Evolutionary conservation across 306 rosid species (phyloP).

Genomic region (Cucumis melo): DNA sequence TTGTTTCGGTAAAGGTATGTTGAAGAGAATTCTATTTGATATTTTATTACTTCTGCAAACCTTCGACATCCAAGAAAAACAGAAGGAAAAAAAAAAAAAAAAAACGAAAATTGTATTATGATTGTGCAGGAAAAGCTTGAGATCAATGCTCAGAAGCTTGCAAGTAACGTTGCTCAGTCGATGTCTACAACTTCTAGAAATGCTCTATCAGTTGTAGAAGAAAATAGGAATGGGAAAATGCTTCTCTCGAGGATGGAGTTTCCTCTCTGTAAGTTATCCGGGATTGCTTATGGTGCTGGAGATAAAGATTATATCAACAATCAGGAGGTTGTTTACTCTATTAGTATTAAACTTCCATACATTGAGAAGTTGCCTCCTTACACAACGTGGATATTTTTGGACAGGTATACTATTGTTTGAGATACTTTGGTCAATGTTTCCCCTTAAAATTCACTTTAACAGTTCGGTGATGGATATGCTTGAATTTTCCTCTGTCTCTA

Average conservation of each 20-base stretch:
- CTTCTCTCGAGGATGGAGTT: slow-evolving; percentile 51
- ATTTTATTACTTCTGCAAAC: background rate
- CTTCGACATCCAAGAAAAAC: background rate
- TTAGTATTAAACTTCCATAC: slow-evolving; percentile 50
- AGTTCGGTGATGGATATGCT: background rate
- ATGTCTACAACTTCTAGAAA: slow-evolving; percentile 24
- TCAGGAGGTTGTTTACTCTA: slow-evolving; percentile 33
- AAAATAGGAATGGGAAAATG: slow-evolving; percentile 22
- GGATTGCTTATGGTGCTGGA: slow-evolving; percentile 40
- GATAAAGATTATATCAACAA: slow-evolving; percentile 39
- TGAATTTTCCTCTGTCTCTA: background rate
- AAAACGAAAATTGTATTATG: background rate
- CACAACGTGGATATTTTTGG: slow-evolving; percentile 91
- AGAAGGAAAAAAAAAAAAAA: background rate
- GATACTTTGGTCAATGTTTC: background rate
- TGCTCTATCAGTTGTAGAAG: slow-evolving; percentile 17
- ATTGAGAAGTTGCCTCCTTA: slow-evolving; percentile 62
- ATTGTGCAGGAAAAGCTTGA: slow-evolving; percentile 50
- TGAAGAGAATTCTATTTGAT: background rate
- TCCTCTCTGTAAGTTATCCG: slow-evolving; percentile 46
- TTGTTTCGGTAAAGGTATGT: slow-evolving; percentile 19
- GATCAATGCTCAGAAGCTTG: slow-evolving; percentile 48
- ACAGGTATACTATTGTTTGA: slow-evolving; percentile 36
- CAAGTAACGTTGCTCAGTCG: slow-evolving; percentile 26
- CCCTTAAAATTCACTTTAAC: background rate